Percentiles rank a stretch among this genome's conserved stretches.
phyloP scores from a whole-genome alignment of 352 stramenopile species.

The Globisporangium okanoganense region DNA sequence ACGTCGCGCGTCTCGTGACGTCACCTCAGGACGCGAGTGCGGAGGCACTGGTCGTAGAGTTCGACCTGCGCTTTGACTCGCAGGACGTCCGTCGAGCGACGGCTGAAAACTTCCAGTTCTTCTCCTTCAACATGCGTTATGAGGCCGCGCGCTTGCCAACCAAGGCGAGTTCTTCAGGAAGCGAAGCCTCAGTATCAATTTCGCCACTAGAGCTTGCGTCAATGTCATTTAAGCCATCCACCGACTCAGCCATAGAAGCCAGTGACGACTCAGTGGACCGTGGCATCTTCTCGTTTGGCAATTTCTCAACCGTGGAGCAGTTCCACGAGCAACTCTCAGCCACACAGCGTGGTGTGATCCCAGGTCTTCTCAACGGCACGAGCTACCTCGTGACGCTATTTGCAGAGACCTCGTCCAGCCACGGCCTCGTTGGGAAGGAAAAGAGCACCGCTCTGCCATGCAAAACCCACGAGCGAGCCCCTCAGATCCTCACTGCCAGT shows the following conservation, averaged over 20 bases:
- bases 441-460: conserved; percentile 19
- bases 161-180: not conserved
- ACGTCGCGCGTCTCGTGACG: conserved; percentile 21
- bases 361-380: conserved; percentile 34
- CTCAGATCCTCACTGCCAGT: conserved; percentile 31
- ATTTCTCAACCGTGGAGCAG: conserved; percentile 37
- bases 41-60: conserved; percentile 34
- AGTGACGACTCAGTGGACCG: conserved; percentile 11
- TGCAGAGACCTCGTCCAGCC: conserved; percentile 46
- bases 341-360: conserved; percentile 32
- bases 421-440: conserved; percentile 40
- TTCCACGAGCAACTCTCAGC: conserved; percentile 20
- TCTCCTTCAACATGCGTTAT: conserved; percentile 53
- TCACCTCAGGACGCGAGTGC: conserved; percentile 36
- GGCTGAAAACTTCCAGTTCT: conserved; percentile 28
- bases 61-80: conserved; percentile 34
- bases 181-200: not conserved
- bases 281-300: conserved; percentile 27
- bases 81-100: conserved; percentile 33
- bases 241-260: not conserved
- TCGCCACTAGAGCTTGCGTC: not conserved
- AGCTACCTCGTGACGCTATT: conserved; percentile 43
- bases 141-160: conserved; percentile 21
- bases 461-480: conserved; percentile 46
- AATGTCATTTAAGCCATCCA: no score